A percentile compares a stretch with the other conserved stretches of the same genome.
These are phyloP conservation scores for Ogataea pignaliae DNA, from an alignment of 805 yeast species.

Conservation along the genomic window DNA sequence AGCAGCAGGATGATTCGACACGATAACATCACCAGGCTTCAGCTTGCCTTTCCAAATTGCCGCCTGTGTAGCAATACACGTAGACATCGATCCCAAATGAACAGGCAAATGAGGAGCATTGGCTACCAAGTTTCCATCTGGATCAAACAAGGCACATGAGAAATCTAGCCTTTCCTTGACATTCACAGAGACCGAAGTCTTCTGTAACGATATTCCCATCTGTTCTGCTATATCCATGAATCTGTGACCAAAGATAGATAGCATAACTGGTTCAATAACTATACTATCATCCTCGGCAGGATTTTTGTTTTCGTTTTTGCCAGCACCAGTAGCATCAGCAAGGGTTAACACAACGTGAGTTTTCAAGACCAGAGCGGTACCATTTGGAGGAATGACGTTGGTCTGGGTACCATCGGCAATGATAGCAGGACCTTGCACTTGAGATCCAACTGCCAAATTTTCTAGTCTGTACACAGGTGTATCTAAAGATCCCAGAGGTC, in stretches of 20 bases:
- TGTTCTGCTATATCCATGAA: conserved; percentile 91
- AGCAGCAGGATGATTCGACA: conserved; percentile 75
- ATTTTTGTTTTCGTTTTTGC: conserved; percentile 1
- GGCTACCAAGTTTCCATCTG: conserved; percentile 75
- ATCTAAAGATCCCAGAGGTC: conserved; percentile 40
- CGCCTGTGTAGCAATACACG: conserved; percentile 67
- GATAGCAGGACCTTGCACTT: conserved; percentile 66
- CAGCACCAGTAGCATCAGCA: conserved; percentile 10
- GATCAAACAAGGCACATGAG: conserved; percentile 78
- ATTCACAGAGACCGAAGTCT: conserved; percentile 77
- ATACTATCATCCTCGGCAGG: conserved; percentile 22
- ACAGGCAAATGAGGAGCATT: conserved; percentile 90
- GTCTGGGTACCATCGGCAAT: conserved; percentile 81
- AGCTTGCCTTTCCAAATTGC: conserved; percentile 59
- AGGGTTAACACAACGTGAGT: conserved; percentile 55
- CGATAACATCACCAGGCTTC: conserved; percentile 68
- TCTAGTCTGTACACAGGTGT: conserved; percentile 56
- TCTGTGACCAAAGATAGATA: conserved; percentile 77
- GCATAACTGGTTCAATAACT: conserved; percentile 59
- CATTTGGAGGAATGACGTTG: conserved; percentile 61
- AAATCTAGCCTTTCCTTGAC: conserved; percentile 81
- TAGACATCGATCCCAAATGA: conserved; percentile 82
- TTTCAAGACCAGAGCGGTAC: conserved; percentile 50
- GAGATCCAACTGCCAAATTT: conserved; percentile 48
- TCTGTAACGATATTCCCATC: conserved; percentile 77